Base-by-base conservation (phyloP, 2,329 filamentous ascomycete species). In the Fusarium sp. region DNA sequence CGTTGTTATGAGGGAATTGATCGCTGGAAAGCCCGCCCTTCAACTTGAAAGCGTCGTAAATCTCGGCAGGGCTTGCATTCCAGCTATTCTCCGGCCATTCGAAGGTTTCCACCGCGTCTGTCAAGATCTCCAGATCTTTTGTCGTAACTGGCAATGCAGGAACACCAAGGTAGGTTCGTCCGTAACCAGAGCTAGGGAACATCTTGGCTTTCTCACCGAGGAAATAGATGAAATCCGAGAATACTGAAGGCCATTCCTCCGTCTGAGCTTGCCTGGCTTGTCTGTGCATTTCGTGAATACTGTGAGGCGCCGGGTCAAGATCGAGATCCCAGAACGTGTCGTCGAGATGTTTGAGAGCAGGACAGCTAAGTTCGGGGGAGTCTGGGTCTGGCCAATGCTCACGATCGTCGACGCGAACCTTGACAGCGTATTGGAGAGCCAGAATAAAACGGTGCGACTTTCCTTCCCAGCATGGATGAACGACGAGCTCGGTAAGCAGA, bases 401-500 rank as follows among this genome's bases (percentile, higher is more conserved):
- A 9, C 37, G 37, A 5, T 8, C 15, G 10, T 38, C 17, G 6
- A 38, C 17, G 11, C 37, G 37, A 38, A 38, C 37, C 17, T 18
- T 18, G 37, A 38, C 37, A 38, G 37, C 12, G 17, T 38, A 38
- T 18, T 18, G 37, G 9, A 38, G 18, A 5, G 37, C 37, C 17
- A 38, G 2, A 18, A 11, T 17, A 9, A 38, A 6, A 6, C 5
- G 37, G 2, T n/a, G 1, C 8, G 37, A 2, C 8, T 6, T 1
- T 1, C 17, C 17, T n/a, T 11, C 37, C 37, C 37, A 38, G 17
- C 37, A 38, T n/a, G 37, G 37, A 11, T 38, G 37, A 11, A 38
- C 37, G 37, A 17, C 37, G 9, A 38, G 17, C 18, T 38, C 37
- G 7, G 37, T 18, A 38, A 38, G 12, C 37, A 38, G 7, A 10